Conservation (phyloP, 345 rosid genomes). For the Isatis tinctoria region DNA sequence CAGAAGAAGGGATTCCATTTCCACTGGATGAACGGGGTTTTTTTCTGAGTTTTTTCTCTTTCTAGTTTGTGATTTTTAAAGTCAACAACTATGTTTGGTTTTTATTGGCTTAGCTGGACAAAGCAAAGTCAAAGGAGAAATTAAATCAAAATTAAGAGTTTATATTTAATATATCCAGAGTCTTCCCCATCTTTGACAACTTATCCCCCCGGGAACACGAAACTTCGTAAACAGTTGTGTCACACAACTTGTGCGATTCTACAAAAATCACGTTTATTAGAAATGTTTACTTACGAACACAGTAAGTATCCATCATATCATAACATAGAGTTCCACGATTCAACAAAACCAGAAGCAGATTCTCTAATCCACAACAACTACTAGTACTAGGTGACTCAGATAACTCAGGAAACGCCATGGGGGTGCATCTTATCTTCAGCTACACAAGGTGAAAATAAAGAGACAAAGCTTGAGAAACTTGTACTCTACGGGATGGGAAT, state of each 20-base stretch:
- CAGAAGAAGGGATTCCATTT: not conserved
- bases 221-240: no score
- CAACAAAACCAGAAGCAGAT: not conserved
- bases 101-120: not conserved
- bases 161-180: not conserved
- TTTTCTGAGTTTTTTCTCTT: not conserved
- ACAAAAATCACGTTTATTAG: not conserved
- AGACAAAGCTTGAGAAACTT: no score
- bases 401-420: not conserved
- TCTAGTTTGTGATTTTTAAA: not conserved
- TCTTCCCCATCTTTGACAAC: not conserved
- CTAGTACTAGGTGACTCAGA: not conserved
- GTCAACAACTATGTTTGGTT: not conserved
- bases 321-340: not conserved
- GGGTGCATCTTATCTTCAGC: not conserved
- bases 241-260: no score
- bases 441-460: no score
- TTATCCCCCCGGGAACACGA: not conserved
- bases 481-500: no score
- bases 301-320: not conserved
- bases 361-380: not conserved
- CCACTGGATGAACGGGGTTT: not conserved
- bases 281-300: no score
- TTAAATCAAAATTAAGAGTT: not conserved
- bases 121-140: not conserved